phyloP scores from a whole-genome alignment of 345 rosid species.

The Eucalyptus curtisii region DNA sequence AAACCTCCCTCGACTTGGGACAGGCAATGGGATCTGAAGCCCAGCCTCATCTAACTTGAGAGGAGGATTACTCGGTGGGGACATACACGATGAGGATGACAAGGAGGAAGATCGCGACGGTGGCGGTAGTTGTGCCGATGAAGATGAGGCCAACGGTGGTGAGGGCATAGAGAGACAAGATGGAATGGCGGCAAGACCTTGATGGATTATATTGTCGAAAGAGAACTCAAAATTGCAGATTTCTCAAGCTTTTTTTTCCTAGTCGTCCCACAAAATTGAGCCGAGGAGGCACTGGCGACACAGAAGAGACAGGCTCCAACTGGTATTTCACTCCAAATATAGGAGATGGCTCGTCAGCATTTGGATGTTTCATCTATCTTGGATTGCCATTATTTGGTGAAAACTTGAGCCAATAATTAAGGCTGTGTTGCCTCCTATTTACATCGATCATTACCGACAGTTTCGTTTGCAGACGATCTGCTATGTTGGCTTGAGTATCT shows the following conservation, averaged over 20 bases:
- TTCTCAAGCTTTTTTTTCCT: background rate
- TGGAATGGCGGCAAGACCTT: background rate
- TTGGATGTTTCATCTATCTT: background rate
- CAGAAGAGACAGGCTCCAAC: background rate
- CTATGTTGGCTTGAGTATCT: background rate
- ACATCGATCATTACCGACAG: background rate
- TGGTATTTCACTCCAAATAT: background rate
- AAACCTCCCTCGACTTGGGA: accelerated
- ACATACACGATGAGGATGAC: background rate
- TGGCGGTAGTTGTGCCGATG: accelerated
- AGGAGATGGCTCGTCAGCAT: background rate
- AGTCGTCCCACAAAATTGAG: background rate
- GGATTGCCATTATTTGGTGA: background rate
- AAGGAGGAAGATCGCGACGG: background rate
- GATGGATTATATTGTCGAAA: background rate
- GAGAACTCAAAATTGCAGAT: background rate
- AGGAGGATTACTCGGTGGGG: background rate
- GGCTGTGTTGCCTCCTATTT: background rate
- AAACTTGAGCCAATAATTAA: background rate
- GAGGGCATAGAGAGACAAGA: background rate
- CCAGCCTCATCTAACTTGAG: no score
- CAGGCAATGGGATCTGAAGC: no score
- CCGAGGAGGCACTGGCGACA: accelerated
- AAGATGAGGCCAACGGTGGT: background rate
- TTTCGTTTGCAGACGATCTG: background rate